These are phyloP conservation scores for Metarhizium guizhouense DNA, from an alignment of 2,329 filamentous ascomycete species.

Conservation along the genomic window DNA sequence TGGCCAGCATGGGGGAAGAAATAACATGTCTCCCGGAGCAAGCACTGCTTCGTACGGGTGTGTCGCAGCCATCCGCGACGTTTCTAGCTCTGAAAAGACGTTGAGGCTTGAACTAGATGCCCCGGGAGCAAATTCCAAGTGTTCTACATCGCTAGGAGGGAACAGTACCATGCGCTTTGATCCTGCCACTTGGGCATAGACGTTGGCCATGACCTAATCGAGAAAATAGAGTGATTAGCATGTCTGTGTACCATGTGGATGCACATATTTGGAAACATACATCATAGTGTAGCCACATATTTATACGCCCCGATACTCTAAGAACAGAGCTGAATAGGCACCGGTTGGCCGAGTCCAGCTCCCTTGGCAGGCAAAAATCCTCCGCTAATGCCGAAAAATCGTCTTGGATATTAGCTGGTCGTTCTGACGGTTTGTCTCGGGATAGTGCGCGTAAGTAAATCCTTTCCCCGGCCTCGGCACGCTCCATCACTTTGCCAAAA, in stretches of 20 bases:
- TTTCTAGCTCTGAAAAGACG: constrained; percentile 47
- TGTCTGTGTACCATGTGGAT: constrained; percentile 77
- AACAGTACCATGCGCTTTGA: constrained; percentile 68
- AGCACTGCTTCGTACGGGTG: constrained; percentile 61
- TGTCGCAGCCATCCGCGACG: constrained; percentile 33
- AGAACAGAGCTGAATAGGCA: constrained; percentile 70
- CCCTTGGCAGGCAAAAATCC: constrained; percentile 62
- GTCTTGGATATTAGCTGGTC: constrained; percentile 56
- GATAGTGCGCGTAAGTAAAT: constrained; percentile 77
- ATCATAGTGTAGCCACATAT: constrained; percentile 89
- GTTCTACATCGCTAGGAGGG: constrained; percentile 63
- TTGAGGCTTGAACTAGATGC: constrained; percentile 73
- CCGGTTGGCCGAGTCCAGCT: constrained; percentile 49
- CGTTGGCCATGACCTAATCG: constrained; percentile 69
- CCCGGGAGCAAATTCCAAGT: constrained; percentile 64
- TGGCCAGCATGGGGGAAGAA: constrained; percentile 75
- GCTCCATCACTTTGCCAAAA: constrained; percentile 58
- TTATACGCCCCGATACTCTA: constrained; percentile 69
- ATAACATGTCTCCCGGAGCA: constrained; percentile 65
- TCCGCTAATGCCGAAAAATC: constrained; percentile 63
- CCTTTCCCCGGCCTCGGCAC: constrained; percentile 47
- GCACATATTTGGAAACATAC: constrained; percentile 67
- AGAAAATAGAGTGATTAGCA: neutral
- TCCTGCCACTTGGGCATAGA: constrained; percentile 72
- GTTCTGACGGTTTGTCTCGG: constrained; percentile 54